Base-by-base conservation (phyloP, 139 green algal genomes). In the Pseudopediastrum boryanum region DNA sequence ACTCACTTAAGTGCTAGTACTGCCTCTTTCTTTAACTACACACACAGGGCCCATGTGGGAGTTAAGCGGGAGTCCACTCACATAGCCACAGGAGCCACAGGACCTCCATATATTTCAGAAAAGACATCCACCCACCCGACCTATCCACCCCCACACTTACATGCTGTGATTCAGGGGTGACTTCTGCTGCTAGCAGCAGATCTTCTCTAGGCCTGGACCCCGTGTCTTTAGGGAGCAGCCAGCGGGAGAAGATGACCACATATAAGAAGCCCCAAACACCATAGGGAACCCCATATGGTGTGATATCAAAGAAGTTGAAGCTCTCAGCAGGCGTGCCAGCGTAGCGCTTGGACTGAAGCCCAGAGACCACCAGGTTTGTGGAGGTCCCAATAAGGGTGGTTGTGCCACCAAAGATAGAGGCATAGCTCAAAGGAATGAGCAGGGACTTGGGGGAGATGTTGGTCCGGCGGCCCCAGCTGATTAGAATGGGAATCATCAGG, bases 301-400 rank as follows among this genome's bases (percentile, higher is more conserved):
- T 73, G 61, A 92, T 92, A 48, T 88, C 77, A 64, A 90, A 90
- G 46, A 90, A 84, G 52, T 41, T 68, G 63, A 80, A 78, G 9
- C 19, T 9, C 27, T n/a, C 31, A 72, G 48, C 31, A 51, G 50
- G 35, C 6, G 62, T 65, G 16, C 48, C 58, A 5, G 70, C 6
- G 36, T 52, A 66, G 9, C 33, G 43, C 27, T 25, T 13, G 1
- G 44, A 35, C 62, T 87, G 81, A 54, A 84, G 35, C 16, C 87
- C 87, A 38, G 80, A 65, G 25, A 95, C 85, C 39, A 96, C 89
- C 39, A 96, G 85, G 83, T 96, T 96, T 35, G 92, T 95, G 42
- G 79, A 89, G 10, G 91, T 93, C 19, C 92, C 92, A 29, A 96
- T 96, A 10, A 94, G 79, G 0, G 92, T 96, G 80, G 79, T 85